Evolutionary conservation across 169 alveolate species (phyloP), one percentile per base, ranked within the genome.

Genomic region (Cryptosporidium felis): DNA sequence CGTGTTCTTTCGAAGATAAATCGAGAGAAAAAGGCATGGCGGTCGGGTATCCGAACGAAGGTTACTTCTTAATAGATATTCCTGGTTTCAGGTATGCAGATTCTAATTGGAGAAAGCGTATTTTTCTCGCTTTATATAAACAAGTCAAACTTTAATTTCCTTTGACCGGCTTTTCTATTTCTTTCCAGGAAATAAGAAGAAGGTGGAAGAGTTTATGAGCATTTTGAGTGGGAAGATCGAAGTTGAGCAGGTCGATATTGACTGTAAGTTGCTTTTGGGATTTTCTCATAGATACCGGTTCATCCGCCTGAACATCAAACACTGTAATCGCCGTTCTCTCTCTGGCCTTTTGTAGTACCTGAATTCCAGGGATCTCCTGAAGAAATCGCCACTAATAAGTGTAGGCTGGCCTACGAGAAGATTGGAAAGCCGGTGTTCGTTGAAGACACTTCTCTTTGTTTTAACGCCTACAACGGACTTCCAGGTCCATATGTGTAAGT

Each of bases 401-500:
- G 94, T 28, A 82, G 61, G 80, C 62, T 80, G 23, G 96, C 96
- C 1, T 80, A 89, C 12, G 60, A 89, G 59, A 62, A 90, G 53
- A 88, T 85, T 51, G 89, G 88, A 40, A 82, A 80, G 5, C 96
- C 97, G 23, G 94, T 95, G 30, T 80, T 96, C 38, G 91, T 91
- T 10, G 99, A 96, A 80, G 99, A 96, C 85, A 96, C 98, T 9
- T 94, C 95, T 1, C 92, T 96, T 18, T 94, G 98, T 89, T 96
- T 94, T 90, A 93, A 95, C 80, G 97, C 97, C 3, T 88, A 91
- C 28, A 90, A 90, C 30, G 98, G 98, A 46, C 94, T 96, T 51
- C 99, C 99, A 16, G 99, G 99, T 1, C 97, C 98, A 14, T 96
- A 95, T 80, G 94, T 96, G 96, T 94, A 92, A 63, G 89, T 74